Evolutionary conservation across 371 early-diverging fungal genomes (phyloP), one percentile per base, ranked within the genome.

Genomic region (Mucor lusitanicus): DNA sequence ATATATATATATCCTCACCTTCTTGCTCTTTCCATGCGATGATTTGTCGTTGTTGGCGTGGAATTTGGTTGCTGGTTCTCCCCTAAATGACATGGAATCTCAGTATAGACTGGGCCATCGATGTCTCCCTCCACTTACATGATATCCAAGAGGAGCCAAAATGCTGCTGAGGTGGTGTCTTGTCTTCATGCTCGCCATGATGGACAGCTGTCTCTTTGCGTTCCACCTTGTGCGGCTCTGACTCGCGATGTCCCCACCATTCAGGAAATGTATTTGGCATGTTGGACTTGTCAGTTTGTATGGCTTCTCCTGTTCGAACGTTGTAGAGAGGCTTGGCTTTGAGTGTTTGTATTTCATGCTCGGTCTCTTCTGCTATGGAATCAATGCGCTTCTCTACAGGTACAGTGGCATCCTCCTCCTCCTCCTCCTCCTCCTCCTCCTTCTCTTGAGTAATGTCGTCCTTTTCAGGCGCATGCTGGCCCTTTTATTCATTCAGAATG

Each of bases 191-290:
- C 8, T 12, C 39, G 0, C 25, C 19, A n/a, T 21, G 28, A 15
- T 27, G 28, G 2, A 3, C 12, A 12, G 11, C 9, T 2, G 30
- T 23, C 54, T 28, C 50, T 63, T 65, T 69, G 33, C 30, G 55
- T 23, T 32, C 37, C 13, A 30, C n/a, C 23, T 50, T 15, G n/a
- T 59, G 58, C 32, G 65, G 48, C 54, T 72, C 68, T 23, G 48
- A 59, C 33, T 72, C 80, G 23, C 66, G 69, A 46, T 76, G 76
- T 33, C 78, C 77, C 78, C 83, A 78, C 80, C 78, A 80, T 48
- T 77, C 73, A 17, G 82, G 80, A 57, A 79, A 77, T 8, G 82
- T 79, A n/a, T 66, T 73, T 0, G 77, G 76, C 42, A 77, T 65
- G 7, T 35, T 73, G 11, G 63, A 46, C 15, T 61, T 50, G 48